Base-by-base conservation (phyloP, 495 filamentous ascomycete genomes). In the Talaromyces adpressus region DNA sequence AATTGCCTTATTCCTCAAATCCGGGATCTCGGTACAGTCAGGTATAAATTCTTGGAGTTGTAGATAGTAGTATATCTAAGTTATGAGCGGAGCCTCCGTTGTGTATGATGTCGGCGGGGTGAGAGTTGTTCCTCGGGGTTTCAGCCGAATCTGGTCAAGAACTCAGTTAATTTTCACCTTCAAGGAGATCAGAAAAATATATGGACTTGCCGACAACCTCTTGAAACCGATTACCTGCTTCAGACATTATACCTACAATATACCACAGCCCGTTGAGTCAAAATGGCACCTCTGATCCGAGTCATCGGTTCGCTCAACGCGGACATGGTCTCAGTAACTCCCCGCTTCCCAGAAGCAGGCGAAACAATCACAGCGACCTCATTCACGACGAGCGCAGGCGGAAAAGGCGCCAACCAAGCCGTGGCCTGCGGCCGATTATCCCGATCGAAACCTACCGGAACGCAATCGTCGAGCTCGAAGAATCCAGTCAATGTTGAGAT, bases 321-420 rank as follows among this genome's bases (percentile, higher is more conserved):
- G 66, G 94, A 98, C 78, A 87, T 97, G 64, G 88, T 95, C 51
- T 91, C 91, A 45, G 84, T 88, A 63, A 96, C 93, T 32, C 81
- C 91, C 0, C 91, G 94, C 45, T 81, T 96, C 63, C 94, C 94
- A 2, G 73, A 78, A 0, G 82, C 89, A 3, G 94, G 94, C 63
- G 94, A 98, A 70, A 98, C 94, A 4, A 82, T 98, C 45, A 93
- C 88, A 2, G 81, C 91, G n/a, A 81, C 77, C 61, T 84, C 85
- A 6, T 95, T 94, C 79, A 80, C 83, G 70, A 90, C 85, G 49
- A 92, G 89, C 57, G 85, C 87, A 14, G 94, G 94, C 61, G 94
- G 94, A 49, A 98, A 98, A 77, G 94, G 94, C 64, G 91, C 92
- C 36, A 98, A 98, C 79, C 94, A 98, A 77, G 92, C 92, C 53